A percentile compares a stretch with the other conserved stretches of the same genome.
Evolutionary conservation across 106 monocot genomes (phyloP).

Genomic region (Dendrobium catenatum): DNA sequence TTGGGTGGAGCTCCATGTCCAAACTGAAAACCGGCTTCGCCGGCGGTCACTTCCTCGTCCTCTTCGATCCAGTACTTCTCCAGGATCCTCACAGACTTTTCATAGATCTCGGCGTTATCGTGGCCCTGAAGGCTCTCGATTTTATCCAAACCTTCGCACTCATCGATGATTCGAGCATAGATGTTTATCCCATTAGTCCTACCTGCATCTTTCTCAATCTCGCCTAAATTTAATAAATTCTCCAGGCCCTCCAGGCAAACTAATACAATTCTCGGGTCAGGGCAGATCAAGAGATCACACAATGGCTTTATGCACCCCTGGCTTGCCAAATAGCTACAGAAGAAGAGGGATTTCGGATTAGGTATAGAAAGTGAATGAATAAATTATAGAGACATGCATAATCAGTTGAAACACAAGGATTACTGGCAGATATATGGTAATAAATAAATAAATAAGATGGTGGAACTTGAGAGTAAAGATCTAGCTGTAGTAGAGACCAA

Average conservation of each 20-base stretch:
- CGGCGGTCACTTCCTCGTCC: slow-evolving; percentile 5
- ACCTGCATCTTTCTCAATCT: slow-evolving; percentile 18
- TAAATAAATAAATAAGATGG: too few relatives aligned
- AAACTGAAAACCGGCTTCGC: background rate
- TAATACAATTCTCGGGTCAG: slow-evolving; percentile 9
- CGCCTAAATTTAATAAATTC: slow-evolving; percentile 23
- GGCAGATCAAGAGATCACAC: slow-evolving; percentile 26
- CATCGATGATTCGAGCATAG: slow-evolving; percentile 20
- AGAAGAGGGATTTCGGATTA: background rate
- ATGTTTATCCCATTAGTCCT: slow-evolving; percentile 13
- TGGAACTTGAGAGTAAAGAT: too few relatives aligned
- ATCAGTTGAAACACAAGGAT: background rate
- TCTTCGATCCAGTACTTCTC: slow-evolving; percentile 27
- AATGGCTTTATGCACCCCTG: slow-evolving; percentile 28
- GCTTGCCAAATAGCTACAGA: slow-evolving; percentile 22
- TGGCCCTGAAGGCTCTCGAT: slow-evolving; percentile 26
- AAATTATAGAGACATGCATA: background rate
- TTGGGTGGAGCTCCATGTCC: background rate
- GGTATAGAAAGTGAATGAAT: background rate
- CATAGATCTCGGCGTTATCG: slow-evolving; percentile 21
- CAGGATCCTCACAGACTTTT: slow-evolving; percentile 16
- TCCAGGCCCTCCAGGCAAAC: slow-evolving; percentile 27
- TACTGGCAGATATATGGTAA: too few relatives aligned
- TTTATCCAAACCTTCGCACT: slow-evolving; percentile 29
- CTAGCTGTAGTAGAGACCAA: too few relatives aligned